Percentiles rank a stretch among this genome's conserved stretches.
These are phyloP conservation scores for Neopestalotiopsis sp. DNA, from an alignment of 2,329 filamentous ascomycete species.

Conservation along the genomic window DNA sequence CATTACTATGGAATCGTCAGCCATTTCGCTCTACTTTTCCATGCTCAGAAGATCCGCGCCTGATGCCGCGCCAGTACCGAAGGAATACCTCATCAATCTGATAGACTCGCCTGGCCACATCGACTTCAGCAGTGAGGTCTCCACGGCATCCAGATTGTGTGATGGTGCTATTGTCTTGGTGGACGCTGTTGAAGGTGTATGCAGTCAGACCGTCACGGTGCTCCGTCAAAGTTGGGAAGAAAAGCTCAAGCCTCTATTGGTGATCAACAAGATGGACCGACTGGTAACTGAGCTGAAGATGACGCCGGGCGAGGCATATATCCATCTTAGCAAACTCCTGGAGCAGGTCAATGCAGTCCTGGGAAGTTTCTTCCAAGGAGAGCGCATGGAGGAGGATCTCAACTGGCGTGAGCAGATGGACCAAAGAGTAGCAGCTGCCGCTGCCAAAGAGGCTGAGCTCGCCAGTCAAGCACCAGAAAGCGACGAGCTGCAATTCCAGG, in stretches of 20 bases:
- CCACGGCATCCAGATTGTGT: constrained; percentile 90
- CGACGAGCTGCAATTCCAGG: constrained; percentile 78
- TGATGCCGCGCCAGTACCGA: constrained; percentile 71
- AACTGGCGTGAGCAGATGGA: constrained; percentile 96
- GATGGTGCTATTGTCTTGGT: constrained; percentile 94
- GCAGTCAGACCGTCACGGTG: constrained; percentile 97
- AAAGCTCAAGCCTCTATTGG: constrained; percentile 90
- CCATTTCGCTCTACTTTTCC: constrained; percentile 95
- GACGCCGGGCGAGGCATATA: constrained; percentile 87
- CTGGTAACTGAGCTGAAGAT: constrained; percentile 94
- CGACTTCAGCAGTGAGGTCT: constrained; percentile 98
- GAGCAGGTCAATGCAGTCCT: constrained; percentile 98
- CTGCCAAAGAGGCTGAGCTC: constrained; percentile 60
- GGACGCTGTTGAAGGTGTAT: constrained; percentile 96
- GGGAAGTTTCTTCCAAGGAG: constrained; percentile 96
- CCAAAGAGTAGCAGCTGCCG: constrained; percentile 76
- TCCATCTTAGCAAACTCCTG: constrained; percentile 84
- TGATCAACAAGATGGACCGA: constrained; percentile 98
- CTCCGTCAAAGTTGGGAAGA: constrained; percentile 94
- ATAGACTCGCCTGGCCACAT: constrained; percentile 99
- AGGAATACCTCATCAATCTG: constrained; percentile 94
- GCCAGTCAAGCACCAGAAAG: constrained; percentile 57
- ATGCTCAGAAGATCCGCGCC: constrained; percentile 78
- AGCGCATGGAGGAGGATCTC: constrained; percentile 97
- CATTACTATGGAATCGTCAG: constrained; percentile 99